Base-by-base conservation (phyloP, 139 green algal species). In the Chlorella sorokiniana region DNA sequence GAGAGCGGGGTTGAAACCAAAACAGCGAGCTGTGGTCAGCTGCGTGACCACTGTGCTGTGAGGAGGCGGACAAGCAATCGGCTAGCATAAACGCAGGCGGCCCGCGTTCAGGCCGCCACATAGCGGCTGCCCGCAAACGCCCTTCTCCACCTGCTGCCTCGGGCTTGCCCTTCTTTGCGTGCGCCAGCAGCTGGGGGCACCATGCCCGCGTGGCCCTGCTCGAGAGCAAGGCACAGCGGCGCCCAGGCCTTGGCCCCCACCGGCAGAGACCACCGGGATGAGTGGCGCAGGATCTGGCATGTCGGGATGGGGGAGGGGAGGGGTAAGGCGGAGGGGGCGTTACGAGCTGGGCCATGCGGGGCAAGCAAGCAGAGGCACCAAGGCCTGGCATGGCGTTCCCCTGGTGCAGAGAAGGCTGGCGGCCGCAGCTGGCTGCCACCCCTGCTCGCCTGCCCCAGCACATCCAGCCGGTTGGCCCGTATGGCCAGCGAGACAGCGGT, bases 151-250 rank as follows among this genome's bases (percentile, higher is more conserved):
- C 72, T 64, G 72, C 18, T 2, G 72, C 56, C 1, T 79, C 72
- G 4, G 63, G 63, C 38, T 82, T 82, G 51, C 23, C 37, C 16
- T 59, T 45, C 63, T 74, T 73, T 1, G 76, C 76, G 9, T 75
- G 76, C 20, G 63, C 44, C 62, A 82, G 76, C 76, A 82, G 76
- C 44, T 64, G 76, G n/a, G 2, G 35, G 42, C 62, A 70, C 76
- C 76, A 82, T 73, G 42, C 31, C 42, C 0, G 44, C 33, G 4
- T 44, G 76, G 23, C 35, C 62, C 62, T 82, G 62, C 4, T 62
- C 42, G 14, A 82, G 61, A 23, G 42, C 76, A 33, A 67, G 75
- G 76, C 76, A 82, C 41, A 82, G 63, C 29, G 76, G 76, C 2
- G 76, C 75, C 76, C 76, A 82, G 22, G 37, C 10, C 76, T 74